Percentiles rank a stretch among this genome's conserved stretches.
These are phyloP conservation scores for Butyriboletus loyo DNA, from an alignment of 768 basidiomycete species.

Conservation along the genomic window DNA sequence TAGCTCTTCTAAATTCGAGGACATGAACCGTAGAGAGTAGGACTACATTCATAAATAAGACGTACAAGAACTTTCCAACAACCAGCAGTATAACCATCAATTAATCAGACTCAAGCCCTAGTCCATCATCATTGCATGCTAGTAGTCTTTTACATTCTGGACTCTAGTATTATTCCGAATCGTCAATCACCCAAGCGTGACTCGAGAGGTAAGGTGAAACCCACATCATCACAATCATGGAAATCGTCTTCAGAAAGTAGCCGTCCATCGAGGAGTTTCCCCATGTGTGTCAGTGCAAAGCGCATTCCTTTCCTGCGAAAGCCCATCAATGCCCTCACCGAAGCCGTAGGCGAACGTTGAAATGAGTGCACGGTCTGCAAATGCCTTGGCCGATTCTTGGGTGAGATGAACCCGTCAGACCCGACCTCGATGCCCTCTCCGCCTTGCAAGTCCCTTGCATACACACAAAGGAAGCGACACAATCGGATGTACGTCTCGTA, in stretches of 20 bases:
- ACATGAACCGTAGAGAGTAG: no score
- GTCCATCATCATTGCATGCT: neutral
- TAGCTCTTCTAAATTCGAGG: no score
- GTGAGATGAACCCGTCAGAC: slow-evolving; percentile 22
- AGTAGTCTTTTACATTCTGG: neutral
- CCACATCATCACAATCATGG: neutral
- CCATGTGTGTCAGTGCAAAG: slow-evolving; percentile 40
- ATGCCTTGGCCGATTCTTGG: slow-evolving; percentile 10
- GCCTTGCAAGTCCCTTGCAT: slow-evolving; percentile 13
- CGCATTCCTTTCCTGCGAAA: slow-evolving; percentile 40
- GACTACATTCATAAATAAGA: no score
- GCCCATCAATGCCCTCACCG: slow-evolving; percentile 18
- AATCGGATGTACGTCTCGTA: neutral
- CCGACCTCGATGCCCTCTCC: slow-evolving; percentile 5
- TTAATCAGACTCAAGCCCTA: no score
- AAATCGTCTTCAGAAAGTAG: slow-evolving; percentile 17
- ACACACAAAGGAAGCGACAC: neutral
- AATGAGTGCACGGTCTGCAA: slow-evolving; percentile 23
- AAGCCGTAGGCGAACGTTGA: slow-evolving; percentile 34
- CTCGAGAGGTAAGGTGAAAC: neutral
- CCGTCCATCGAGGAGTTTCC: slow-evolving; percentile 35
- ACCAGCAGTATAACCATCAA: no score
- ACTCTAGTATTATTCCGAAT: neutral
- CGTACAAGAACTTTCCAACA: no score
- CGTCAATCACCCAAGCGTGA: neutral